Conservation (phyloP, 2,329 filamentous ascomycete genomes). For the Aspergillus texensis region DNA sequence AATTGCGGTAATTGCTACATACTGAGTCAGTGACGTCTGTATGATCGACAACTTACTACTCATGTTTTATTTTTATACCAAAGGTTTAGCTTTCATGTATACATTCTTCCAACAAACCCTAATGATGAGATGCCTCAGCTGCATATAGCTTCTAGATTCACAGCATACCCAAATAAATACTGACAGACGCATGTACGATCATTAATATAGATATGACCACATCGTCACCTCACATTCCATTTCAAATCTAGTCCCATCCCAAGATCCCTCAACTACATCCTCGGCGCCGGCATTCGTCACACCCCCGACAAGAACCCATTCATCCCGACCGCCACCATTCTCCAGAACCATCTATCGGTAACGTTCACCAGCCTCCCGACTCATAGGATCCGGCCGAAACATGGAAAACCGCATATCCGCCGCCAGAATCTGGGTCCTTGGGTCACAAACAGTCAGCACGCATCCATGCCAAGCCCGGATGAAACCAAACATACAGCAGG, state of each 20-base stretch:
- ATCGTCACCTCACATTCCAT: not conserved
- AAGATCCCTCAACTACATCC: not conserved
- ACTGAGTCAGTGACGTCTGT: not conserved
- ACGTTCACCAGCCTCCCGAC: not conserved
- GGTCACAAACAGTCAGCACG: not conserved
- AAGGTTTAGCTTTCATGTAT: not conserved
- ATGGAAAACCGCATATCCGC: not conserved
- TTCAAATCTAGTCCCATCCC: not conserved
- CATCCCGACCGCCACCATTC: not conserved
- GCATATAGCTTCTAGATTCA: not conserved
- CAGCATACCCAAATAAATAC: not conserved
- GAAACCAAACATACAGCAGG: constrained; percentile 7
- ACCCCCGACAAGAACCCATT: not conserved
- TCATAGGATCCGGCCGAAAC: not conserved
- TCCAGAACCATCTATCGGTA: not conserved
- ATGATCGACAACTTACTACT: no score
- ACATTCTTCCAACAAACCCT: not conserved
- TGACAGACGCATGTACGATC: not conserved
- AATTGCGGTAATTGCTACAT: not conserved
- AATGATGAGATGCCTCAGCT: no score
- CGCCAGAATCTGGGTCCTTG: not conserved
- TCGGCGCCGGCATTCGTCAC: not conserved
- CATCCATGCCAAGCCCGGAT: not conserved
- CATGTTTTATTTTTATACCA: not conserved
- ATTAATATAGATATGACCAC: not conserved